Evolutionary conservation across 2,329 filamentous ascomycete genomes (phyloP), one percentile per base, ranked within the genome.

Genomic region (Leptographium wingfieldii): DNA sequence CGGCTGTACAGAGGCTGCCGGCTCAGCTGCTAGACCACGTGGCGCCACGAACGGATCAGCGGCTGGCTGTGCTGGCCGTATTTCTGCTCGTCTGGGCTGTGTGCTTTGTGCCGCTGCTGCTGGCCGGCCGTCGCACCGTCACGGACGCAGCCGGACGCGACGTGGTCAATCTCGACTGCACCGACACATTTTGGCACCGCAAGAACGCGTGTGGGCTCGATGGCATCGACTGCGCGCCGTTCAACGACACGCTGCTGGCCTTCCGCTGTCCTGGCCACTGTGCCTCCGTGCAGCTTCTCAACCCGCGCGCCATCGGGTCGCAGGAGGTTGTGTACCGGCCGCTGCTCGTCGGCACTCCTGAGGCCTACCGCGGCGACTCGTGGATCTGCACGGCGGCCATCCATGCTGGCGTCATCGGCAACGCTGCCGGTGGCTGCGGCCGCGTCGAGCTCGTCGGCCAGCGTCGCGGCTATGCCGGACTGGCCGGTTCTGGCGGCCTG

Each of bases 301-400:
- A 91, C 65, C 86, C 87, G 25, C 81, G 87, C 65, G 87, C 88
- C 9, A 87, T 94, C 4, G 89, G 89, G 38, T 80, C 83, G 63
- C 78, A 85, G 65, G 81, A 86, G 64, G 74, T 88, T 57, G 75
- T 80, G 52, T 90, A 90, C 68, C 73, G 72, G 31, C 75, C 83
- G 0, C 69, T 89, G 19, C 79, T 90, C 2, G 76, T 90, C 29
- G 87, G 87, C 22, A 38, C 22, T 7, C 63, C 71, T 35, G 80
- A 86, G 0, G 77, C 88, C 27, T 97, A 97, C 70, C 87, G 94
- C 22, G 90, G 88, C 22, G 88, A 92, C 72, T 90, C 87, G 22
- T 90, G 89, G 71, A 82, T 92, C 60, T 92, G 88, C 68, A 82
- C 82, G 61, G 81, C 88, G 4, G 88, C 87, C n/a, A 87, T 91